These are phyloP conservation scores for Globisporangium irregulare DNA, from an alignment of 352 stramenopile species.

Conservation along the genomic window DNA sequence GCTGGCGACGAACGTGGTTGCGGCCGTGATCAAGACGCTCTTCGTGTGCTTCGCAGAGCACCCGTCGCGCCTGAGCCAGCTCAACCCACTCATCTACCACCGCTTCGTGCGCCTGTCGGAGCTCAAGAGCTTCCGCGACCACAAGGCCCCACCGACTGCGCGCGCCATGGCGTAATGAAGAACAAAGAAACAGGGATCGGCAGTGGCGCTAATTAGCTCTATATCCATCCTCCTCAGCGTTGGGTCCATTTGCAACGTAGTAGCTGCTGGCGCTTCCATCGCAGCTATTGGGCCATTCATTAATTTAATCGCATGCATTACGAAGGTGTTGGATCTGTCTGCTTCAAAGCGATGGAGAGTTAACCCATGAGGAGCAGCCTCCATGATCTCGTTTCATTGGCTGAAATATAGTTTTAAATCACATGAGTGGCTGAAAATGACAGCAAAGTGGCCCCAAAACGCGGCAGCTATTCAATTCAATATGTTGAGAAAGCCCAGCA, in stretches of 20 bases:
- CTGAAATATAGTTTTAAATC: neutral
- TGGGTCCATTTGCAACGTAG: neutral
- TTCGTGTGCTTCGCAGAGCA: conserved; percentile 88
- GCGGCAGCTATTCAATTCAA: no score
- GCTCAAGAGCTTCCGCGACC: conserved; percentile 82
- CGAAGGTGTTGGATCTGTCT: neutral
- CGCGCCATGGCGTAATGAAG: neutral
- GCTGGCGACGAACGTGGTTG: conserved; percentile 67
- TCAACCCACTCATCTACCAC: conserved; percentile 87
- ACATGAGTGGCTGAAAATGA: neutral
- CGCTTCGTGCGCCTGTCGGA: conserved; percentile 79
- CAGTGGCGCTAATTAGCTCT: no score
- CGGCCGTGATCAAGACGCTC: conserved; percentile 79
- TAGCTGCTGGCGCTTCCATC: neutral
- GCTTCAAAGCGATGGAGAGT: neutral
- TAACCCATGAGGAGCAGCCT: neutral
- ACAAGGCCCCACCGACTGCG: conserved; percentile 40
- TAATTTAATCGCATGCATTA: neutral
- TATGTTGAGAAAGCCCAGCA: no score
- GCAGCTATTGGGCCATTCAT: neutral
- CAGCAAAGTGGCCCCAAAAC: neutral
- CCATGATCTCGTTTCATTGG: neutral
- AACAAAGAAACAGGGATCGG: neutral
- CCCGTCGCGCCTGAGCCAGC: conserved; percentile 66
- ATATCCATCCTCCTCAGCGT: neutral